Conservation (phyloP, 805 yeast species). For the Wickerhamomyces subpelliculosus region DNA sequence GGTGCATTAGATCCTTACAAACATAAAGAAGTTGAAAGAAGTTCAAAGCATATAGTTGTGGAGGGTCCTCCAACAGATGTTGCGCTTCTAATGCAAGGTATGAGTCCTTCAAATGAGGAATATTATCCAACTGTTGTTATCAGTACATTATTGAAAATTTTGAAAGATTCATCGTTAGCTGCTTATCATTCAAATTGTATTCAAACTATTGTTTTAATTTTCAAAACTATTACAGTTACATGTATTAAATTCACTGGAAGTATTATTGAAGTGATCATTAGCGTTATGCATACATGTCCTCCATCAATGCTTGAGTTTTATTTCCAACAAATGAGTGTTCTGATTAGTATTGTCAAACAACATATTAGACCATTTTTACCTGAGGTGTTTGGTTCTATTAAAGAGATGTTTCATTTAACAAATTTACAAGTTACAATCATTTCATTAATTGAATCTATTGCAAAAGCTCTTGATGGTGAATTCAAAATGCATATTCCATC, state of each 20-base stretch:
- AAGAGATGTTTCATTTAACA: slow-evolving; percentile 60
- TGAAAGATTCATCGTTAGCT: slow-evolving; percentile 79
- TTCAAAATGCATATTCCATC: slow-evolving; percentile 79
- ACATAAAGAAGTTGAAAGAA: slow-evolving; percentile 83
- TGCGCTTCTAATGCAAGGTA: slow-evolving; percentile 84
- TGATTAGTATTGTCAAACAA: slow-evolving; percentile 78
- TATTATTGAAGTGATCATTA: slow-evolving; percentile 80
- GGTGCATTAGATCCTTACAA: slow-evolving; percentile 98
- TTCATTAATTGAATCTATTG: slow-evolving; percentile 73
- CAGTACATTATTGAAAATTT: slow-evolving; percentile 70
- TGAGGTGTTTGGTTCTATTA: slow-evolving; percentile 67
- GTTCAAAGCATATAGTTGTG: slow-evolving; percentile 41
- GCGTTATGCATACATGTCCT: slow-evolving; percentile 78
- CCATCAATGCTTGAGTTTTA: slow-evolving; percentile 77
- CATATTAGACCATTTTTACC: slow-evolving; percentile 80
- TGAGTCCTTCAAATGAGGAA: slow-evolving; percentile 88
- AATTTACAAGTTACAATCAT: slow-evolving; percentile 74
- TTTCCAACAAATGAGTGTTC: slow-evolving; percentile 78
- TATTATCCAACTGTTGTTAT: slow-evolving; percentile 95
- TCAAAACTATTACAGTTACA: slow-evolving; percentile 79
- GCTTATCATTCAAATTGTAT: slow-evolving; percentile 86
- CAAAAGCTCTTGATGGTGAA: slow-evolving; percentile 85
- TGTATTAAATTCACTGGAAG: slow-evolving; percentile 87
- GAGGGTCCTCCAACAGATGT: slow-evolving; percentile 90
- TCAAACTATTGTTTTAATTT: slow-evolving; percentile 90